Conservation (phyloP, 805 yeast species). For the Candida golubevii region DNA sequence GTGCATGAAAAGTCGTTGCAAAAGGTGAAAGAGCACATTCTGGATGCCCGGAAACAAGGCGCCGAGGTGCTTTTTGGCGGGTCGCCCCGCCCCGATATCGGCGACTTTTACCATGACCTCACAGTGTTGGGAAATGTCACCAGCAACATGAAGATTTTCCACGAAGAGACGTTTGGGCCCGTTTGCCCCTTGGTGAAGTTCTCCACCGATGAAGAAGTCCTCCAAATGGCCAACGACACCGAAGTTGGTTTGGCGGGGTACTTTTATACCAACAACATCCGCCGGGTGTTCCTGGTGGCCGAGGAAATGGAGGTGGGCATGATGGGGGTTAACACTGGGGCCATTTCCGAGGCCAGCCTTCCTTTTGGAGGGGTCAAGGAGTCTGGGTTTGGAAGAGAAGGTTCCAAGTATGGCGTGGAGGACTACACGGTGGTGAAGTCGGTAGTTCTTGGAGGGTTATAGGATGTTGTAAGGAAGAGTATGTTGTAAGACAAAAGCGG, state of each 20-base stretch:
- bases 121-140: constrained; percentile 64
- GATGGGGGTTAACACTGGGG: constrained; percentile 78
- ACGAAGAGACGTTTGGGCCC: constrained; percentile 84
- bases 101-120: constrained; percentile 62
- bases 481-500: not conserved
- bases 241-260: constrained; percentile 78
- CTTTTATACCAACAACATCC: constrained; percentile 55
- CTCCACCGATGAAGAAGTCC: constrained; percentile 57
- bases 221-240: constrained; percentile 58
- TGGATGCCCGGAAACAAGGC: constrained; percentile 62
- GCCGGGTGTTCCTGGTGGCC: constrained; percentile 54
- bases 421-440: constrained; percentile 68
- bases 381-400: constrained; percentile 80
- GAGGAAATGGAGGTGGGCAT: constrained; percentile 72
- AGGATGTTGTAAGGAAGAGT: not conserved
- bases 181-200: constrained; percentile 68
- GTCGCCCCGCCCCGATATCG: constrained; percentile 46
- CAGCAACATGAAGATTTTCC: constrained; percentile 49
- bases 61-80: constrained; percentile 68
- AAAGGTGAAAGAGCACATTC: constrained; percentile 58
- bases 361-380: constrained; percentile 78
- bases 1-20: constrained; percentile 59
- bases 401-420: constrained; percentile 69
- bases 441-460: constrained; percentile 34
- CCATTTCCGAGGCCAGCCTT: constrained; percentile 61